A percentile compares a stretch with the other conserved stretches of the same genome.
These are phyloP conservation scores for Epicoccum nigrum DNA, from an alignment of 2,329 filamentous ascomycete species.

Conservation along the genomic window DNA sequence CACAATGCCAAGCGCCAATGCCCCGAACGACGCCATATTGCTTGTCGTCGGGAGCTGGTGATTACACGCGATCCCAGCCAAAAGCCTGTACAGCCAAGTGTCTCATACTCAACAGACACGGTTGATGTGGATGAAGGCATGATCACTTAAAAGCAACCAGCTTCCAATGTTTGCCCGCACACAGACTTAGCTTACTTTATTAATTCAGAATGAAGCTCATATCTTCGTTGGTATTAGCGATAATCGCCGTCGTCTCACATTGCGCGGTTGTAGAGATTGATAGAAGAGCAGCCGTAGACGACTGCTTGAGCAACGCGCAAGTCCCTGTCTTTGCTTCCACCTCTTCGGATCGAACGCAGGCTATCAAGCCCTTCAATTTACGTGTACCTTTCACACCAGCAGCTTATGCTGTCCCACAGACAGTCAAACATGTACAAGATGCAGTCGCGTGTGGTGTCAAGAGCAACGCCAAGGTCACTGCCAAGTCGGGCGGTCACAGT, in stretches of 20 bases:
- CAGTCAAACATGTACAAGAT: not conserved
- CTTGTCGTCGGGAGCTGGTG: not conserved
- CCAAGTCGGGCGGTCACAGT: not conserved
- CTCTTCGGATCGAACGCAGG: not conserved
- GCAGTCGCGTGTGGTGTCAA: not conserved
- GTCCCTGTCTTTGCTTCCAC: not conserved
- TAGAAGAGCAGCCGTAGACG: not conserved
- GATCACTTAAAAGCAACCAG: not conserved
- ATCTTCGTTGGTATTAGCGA: not conserved
- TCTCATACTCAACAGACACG: not conserved
- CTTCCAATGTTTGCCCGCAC: not conserved
- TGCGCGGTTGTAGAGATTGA: not conserved
- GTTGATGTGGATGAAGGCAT: not conserved
- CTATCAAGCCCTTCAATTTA: not conserved
- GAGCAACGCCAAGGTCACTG: not conserved
- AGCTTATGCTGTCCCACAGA: not conserved
- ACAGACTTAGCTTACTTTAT: not conserved
- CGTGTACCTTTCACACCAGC: not conserved
- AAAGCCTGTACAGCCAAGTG: not conserved
- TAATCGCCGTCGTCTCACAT: not conserved
- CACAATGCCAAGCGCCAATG: not conserved
- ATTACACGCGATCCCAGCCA: not conserved
- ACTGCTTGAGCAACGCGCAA: not conserved
- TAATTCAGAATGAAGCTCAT: not conserved
- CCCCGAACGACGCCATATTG: not conserved